Percentiles rank a stretch among this genome's conserved stretches.
phyloP scores from a whole-genome alignment of 2,329 filamentous ascomycete genomes.

The Macrophomina phaseolina region DNA sequence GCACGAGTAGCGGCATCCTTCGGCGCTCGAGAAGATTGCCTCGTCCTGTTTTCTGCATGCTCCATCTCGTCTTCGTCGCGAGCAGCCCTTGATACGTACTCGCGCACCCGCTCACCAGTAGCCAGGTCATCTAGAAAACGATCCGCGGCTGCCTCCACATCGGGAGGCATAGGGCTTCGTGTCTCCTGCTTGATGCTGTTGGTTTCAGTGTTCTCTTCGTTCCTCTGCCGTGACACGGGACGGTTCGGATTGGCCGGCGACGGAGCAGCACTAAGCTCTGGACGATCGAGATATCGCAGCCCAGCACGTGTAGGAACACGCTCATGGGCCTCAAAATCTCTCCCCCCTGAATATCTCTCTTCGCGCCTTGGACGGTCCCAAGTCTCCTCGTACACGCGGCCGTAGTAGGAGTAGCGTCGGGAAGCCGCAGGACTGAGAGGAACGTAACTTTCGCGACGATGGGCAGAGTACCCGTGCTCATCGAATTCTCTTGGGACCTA shows the following conservation, averaged over 20 bases:
- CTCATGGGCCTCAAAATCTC: slow-evolving; percentile 41
- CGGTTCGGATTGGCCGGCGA: slow-evolving; percentile 34
- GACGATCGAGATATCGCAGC: slow-evolving; percentile 37
- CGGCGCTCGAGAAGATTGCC: slow-evolving; percentile 8
- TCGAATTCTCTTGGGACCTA: slow-evolving; percentile 38
- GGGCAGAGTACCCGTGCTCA: slow-evolving; percentile 38
- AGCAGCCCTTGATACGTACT: slow-evolving; percentile 24
- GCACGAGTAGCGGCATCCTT: slow-evolving; percentile 4
- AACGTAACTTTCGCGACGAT: slow-evolving; percentile 35
- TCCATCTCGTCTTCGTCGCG: slow-evolving; percentile 26
- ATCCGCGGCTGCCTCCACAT: slow-evolving; percentile 39
- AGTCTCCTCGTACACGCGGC: slow-evolving; percentile 37
- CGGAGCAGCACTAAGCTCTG: slow-evolving; percentile 37
- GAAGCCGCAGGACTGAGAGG: slow-evolving; percentile 38
- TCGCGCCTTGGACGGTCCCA: slow-evolving; percentile 35
- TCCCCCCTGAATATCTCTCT: slow-evolving; percentile 34
- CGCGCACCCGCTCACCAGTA: slow-evolving; percentile 32
- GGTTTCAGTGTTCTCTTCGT: slow-evolving; percentile 28
- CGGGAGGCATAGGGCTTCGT: slow-evolving; percentile 30
- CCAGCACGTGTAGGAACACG: slow-evolving; percentile 35
- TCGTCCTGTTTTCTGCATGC: slow-evolving; percentile 18
- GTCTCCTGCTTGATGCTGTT: slow-evolving; percentile 12
- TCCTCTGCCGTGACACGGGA: slow-evolving; percentile 36
- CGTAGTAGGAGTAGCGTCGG: slow-evolving; percentile 36
- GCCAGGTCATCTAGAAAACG: slow-evolving; percentile 43